These are phyloP conservation scores for Tricladium varicosporioides DNA, from an alignment of 2,329 filamentous ascomycete genomes.

Conservation along the genomic window DNA sequence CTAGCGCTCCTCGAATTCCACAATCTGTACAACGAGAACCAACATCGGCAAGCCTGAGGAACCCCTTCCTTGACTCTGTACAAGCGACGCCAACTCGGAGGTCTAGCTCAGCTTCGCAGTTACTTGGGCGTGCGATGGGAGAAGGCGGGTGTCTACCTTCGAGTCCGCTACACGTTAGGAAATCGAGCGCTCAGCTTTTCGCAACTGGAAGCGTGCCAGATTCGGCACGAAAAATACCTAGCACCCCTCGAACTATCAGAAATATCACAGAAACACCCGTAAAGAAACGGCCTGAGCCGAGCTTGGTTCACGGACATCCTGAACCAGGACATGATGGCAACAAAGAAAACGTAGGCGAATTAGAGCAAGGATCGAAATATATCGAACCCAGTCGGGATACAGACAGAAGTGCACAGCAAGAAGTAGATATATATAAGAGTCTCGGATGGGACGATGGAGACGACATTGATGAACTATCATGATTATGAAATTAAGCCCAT, in stretches of 20 bases:
- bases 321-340: slow-evolving; percentile 9
- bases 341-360: slow-evolving; percentile 22
- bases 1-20: slow-evolving; percentile 29
- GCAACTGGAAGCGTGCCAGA: slow-evolving; percentile 19
- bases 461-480: slow-evolving; percentile 33
- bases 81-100: slow-evolving; percentile 32
- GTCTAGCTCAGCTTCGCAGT: background rate
- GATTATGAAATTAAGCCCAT: slow-evolving; percentile 7
- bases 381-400: background rate
- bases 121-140: background rate
- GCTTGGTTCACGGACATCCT: slow-evolving; percentile 22
- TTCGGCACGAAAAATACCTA: slow-evolving; percentile 16
- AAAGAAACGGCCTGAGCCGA: slow-evolving; percentile 19
- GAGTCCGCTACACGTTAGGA: slow-evolving; percentile 27
- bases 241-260: slow-evolving; percentile 2
- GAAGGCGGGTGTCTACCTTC: slow-evolving; percentile 19
- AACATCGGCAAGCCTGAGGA: slow-evolving; percentile 2
- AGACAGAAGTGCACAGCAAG: slow-evolving; percentile 10
- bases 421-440: slow-evolving; percentile 35
- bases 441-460: slow-evolving; percentile 38
- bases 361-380: background rate
- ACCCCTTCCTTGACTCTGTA: slow-evolving; percentile 23
- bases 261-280: slow-evolving; percentile 29
- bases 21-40: slow-evolving; percentile 22
- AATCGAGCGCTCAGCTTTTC: slow-evolving; percentile 30